Evolutionary conservation across 345 rosid species (phyloP).

Genomic region (Aegle marmelos): DNA sequence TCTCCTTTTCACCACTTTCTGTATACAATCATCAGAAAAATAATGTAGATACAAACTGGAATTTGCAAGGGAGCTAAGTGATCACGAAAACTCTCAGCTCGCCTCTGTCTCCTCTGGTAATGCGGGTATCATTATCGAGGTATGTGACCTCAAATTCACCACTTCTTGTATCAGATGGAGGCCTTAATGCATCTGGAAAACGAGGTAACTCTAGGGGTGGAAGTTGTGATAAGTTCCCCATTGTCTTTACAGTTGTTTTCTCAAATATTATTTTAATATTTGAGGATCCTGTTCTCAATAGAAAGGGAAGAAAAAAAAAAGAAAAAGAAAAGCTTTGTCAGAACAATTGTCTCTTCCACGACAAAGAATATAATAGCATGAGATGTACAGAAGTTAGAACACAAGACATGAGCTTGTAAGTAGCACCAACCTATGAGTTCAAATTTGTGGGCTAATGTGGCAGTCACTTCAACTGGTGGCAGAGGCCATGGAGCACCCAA

Average conservation of each 20-base stretch:
- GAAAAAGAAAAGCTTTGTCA: background rate
- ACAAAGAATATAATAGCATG: background rate
- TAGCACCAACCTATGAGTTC: constrained; percentile 62
- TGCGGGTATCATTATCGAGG: constrained; percentile 59
- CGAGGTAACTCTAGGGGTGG: constrained; percentile 76
- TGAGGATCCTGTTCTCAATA: constrained; percentile 50
- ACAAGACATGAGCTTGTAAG: background rate
- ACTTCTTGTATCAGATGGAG: constrained; percentile 54
- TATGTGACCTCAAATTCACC: constrained; percentile 87
- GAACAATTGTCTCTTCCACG: background rate
- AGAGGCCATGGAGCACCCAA: constrained; percentile 93
- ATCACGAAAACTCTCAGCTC: constrained; percentile 81
- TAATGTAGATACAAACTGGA: background rate
- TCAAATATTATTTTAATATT: constrained; percentile 69
- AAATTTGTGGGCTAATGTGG: constrained; percentile 86
- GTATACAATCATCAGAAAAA: background rate
- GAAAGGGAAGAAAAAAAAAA: constrained; percentile 5
- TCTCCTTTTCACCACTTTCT: background rate
- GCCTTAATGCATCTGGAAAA: constrained; percentile 69
- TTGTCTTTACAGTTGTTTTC: constrained; percentile 81
- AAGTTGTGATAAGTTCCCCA: constrained; percentile 65
- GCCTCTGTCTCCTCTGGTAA: constrained; percentile 85
- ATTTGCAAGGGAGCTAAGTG: constrained; percentile 24
- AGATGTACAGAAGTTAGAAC: background rate
- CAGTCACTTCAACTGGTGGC: constrained; percentile 67